These are phyloP conservation scores for Phialophora verrucosa DNA, from an alignment of 2,329 filamentous ascomycete genomes.

Conservation along the genomic window DNA sequence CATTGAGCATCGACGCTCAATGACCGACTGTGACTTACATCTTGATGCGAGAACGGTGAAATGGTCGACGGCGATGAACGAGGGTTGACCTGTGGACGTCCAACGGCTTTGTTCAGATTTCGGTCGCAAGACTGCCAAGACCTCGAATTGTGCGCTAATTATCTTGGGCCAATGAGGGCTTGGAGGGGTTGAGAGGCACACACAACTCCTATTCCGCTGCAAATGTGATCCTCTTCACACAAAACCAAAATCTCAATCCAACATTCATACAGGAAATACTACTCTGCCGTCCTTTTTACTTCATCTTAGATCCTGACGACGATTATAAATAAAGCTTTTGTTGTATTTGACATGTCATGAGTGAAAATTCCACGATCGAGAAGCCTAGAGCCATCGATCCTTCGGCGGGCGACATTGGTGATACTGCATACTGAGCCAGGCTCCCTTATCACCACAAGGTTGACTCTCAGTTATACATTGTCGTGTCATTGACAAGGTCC, in stretches of 20 bases:
- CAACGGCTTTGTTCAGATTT: not conserved
- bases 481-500: constrained; percentile 19
- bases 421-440: constrained; percentile 1
- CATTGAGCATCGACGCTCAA: not conserved
- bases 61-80: constrained; percentile 19
- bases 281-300: not conserved
- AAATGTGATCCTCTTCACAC: not conserved
- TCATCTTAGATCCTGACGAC: not conserved
- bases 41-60: constrained; percentile 33
- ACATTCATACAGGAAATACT: not conserved
- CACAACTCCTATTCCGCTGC: not conserved
- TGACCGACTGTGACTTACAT: constrained; percentile 30
- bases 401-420: constrained; percentile 15
- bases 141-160: not conserved
- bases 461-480: constrained; percentile 14
- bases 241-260: not conserved
- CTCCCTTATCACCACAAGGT: constrained; percentile 1
- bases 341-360: constrained; percentile 38
- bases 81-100: constrained; percentile 3
- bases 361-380: constrained; percentile 24
- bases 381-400: constrained; percentile 27
- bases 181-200: not conserved
- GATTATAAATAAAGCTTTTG: constrained; percentile 37
- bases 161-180: not conserved
- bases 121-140: not conserved